phyloP scores from a whole-genome alignment of 208 protist genomes.

The Crithidia acanthocephali region DNA sequence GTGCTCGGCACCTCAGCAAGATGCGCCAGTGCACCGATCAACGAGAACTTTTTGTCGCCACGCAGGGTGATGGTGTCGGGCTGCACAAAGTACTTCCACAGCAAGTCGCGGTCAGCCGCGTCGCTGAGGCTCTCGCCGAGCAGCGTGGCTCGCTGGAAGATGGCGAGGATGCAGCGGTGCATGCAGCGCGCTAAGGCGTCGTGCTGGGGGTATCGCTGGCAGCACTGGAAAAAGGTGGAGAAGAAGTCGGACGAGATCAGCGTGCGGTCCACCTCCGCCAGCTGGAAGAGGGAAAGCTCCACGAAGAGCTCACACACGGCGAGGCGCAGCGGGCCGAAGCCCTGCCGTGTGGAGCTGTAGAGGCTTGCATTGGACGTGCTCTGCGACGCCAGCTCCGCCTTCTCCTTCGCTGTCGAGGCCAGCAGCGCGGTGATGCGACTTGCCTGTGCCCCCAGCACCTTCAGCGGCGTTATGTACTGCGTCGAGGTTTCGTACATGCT shows the following conservation, averaged over 20 bases:
- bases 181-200: constrained; percentile 45
- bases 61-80: constrained; percentile 19
- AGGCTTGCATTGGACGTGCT: not conserved
- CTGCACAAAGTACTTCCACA: constrained; percentile 40
- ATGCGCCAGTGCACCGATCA: constrained; percentile 31
- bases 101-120: constrained; percentile 43
- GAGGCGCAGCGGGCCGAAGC: constrained; percentile 36
- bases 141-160: constrained; percentile 51
- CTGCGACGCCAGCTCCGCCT: constrained; percentile 6
- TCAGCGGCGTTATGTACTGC: constrained; percentile 43
- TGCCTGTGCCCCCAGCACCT: constrained; percentile 32
- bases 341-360: not conserved
- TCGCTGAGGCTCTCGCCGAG: constrained; percentile 34
- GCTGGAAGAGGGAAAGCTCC: constrained; percentile 52
- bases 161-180: constrained; percentile 40
- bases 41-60: constrained; percentile 9
- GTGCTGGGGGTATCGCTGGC: constrained; percentile 49
- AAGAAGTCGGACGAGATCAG: constrained; percentile 52
- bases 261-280: constrained; percentile 47
- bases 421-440: constrained; percentile 39
- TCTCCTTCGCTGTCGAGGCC: constrained; percentile 8
- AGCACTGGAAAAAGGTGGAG: constrained; percentile 43
- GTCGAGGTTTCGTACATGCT: constrained; percentile 51
- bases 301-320: constrained; percentile 63
- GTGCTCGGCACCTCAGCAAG: constrained; percentile 30